A percentile compares a stretch with the other conserved stretches of the same genome.
Evolutionary conservation across 352 stramenopile species (phyloP).

Genomic region (Blastocystis sp.): DNA sequence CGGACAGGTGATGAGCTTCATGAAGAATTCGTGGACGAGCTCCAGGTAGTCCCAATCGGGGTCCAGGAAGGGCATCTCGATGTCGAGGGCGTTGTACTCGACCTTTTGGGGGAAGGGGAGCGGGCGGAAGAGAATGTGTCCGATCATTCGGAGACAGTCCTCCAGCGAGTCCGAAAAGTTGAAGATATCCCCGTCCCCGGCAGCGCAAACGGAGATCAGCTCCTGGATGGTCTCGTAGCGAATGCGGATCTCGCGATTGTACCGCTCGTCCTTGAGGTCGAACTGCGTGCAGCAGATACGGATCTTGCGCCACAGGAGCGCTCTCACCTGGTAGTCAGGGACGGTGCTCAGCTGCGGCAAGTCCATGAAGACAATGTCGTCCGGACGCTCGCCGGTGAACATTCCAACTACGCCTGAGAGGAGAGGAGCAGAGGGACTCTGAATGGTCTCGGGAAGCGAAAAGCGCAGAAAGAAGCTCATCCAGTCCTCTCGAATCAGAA

Average conservation of each 20-base stretch:
- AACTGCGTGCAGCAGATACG: conserved; percentile 21
- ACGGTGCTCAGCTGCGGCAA: conserved; percentile 1
- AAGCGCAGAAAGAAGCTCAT: conserved; percentile 46
- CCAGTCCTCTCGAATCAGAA: conserved; percentile 52
- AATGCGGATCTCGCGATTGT: not conserved
- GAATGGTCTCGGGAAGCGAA: conserved; percentile 25
- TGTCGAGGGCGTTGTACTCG: conserved; percentile 17
- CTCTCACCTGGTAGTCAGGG: conserved; percentile 37
- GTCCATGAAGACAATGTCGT: conserved; percentile 13
- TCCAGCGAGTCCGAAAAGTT: not conserved
- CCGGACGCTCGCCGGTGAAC: not conserved
- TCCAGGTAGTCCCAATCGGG: conserved; percentile 41
- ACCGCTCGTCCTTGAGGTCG: conserved; percentile 8
- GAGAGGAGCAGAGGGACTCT: not conserved
- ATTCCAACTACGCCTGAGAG: not conserved
- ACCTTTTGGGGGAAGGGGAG: conserved; percentile 17
- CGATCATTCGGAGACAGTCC: conserved; percentile 28
- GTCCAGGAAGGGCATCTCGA: conserved; percentile 40
- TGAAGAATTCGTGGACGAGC: conserved; percentile 35
- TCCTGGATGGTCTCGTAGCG: conserved; percentile 51
- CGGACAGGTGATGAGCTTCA: conserved; percentile 47
- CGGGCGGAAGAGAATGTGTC: conserved; percentile 20
- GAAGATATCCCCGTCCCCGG: conserved; percentile 14
- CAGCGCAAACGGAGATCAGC: conserved; percentile 3
- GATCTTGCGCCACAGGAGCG: conserved; percentile 26